A percentile compares a stretch with the other conserved stretches of the same genome.
phyloP scores from a whole-genome alignment of 495 filamentous ascomycete genomes.

The Friedmanniomyces simplex region DNA sequence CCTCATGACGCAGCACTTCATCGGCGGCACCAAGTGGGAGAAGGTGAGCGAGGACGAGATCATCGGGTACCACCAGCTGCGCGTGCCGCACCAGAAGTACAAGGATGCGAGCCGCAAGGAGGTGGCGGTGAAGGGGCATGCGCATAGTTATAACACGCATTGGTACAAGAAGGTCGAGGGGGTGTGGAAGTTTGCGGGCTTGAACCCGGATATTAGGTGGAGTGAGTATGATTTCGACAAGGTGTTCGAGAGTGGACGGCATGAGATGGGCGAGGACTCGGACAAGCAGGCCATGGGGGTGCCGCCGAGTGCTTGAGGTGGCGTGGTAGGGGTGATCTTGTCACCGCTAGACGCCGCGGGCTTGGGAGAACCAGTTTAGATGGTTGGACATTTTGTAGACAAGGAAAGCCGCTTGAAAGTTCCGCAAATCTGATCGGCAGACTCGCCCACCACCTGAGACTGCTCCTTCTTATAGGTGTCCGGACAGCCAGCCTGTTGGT shows the following conservation, averaged over 20 bases:
- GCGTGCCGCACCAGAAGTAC: constrained; percentile 62
- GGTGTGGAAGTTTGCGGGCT: constrained; percentile 73
- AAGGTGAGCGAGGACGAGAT: constrained; percentile 56
- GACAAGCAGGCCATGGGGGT: constrained; percentile 6
- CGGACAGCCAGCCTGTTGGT: too few species aligned
- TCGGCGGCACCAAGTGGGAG: constrained; percentile 64
- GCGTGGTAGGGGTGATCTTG: too few species aligned
- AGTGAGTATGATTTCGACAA: constrained; percentile 56
- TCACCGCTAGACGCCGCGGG: too few species aligned
- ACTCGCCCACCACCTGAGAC: too few species aligned
- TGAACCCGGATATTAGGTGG: constrained; percentile 62
- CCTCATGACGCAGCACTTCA: constrained; percentile 67
- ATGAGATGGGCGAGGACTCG: constrained; percentile 26
- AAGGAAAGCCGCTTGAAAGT: not conserved
- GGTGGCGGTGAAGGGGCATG: constrained; percentile 54
- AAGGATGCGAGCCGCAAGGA: constrained; percentile 40
- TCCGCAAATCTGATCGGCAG: too few species aligned
- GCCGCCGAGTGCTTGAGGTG: not conserved
- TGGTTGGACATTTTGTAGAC: not conserved
- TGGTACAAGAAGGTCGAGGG: constrained; percentile 66
- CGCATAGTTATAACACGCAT: constrained; percentile 59
- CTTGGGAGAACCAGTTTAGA: not conserved
- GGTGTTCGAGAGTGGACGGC: constrained; percentile 32
- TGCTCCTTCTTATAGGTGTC: too few species aligned
- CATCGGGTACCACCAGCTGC: constrained; percentile 65